phyloP scores from a whole-genome alignment of 768 basidiomycete species.

The Calocera viscosa region DNA sequence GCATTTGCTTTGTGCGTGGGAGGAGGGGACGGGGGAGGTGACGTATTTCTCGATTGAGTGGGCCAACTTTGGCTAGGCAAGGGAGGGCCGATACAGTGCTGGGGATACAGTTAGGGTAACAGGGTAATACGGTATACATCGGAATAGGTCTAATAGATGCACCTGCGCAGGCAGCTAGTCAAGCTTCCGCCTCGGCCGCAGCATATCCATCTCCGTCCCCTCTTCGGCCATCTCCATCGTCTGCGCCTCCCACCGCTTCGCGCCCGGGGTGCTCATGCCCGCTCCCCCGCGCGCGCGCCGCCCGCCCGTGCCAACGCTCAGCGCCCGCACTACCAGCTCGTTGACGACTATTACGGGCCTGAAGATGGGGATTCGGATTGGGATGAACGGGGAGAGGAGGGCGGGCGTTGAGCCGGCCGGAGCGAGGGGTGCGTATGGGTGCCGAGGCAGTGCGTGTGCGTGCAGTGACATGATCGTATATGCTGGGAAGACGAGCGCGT shows the following conservation, averaged over 20 bases:
- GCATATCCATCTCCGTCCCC: conserved; percentile 11
- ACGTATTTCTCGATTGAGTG: conserved; percentile 77
- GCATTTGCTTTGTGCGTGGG: conserved; percentile 81
- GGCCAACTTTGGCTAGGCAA: conserved; percentile 67
- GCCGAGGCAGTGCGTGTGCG: conserved; percentile 56
- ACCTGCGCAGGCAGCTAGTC: neutral
- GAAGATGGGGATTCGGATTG: conserved; percentile 70
- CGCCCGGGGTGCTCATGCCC: conserved; percentile 11
- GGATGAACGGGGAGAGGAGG: conserved; percentile 42
- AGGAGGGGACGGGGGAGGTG: conserved; percentile 51
- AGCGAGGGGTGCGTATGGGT: conserved; percentile 45
- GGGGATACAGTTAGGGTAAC: neutral
- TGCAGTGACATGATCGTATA: conserved; percentile 77
- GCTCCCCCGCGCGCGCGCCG: conserved; percentile 5
- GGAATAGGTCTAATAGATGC: neutral
- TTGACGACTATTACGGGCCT: conserved; percentile 61
- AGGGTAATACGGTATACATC: neutral
- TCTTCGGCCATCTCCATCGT: conserved; percentile 11
- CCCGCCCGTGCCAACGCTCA: conserved; percentile 40
- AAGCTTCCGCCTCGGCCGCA: neutral
- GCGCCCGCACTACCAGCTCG: conserved; percentile 48
- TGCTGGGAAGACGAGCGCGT: conserved; percentile 68
- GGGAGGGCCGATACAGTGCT: too few species aligned
- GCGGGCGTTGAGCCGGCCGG: conserved; percentile 29
- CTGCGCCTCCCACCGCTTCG: conserved; percentile 1